These are phyloP conservation scores for Hondaea fermentalgiana DNA, from an alignment of 108 stramenopile genomes.

Conservation along the genomic window DNA sequence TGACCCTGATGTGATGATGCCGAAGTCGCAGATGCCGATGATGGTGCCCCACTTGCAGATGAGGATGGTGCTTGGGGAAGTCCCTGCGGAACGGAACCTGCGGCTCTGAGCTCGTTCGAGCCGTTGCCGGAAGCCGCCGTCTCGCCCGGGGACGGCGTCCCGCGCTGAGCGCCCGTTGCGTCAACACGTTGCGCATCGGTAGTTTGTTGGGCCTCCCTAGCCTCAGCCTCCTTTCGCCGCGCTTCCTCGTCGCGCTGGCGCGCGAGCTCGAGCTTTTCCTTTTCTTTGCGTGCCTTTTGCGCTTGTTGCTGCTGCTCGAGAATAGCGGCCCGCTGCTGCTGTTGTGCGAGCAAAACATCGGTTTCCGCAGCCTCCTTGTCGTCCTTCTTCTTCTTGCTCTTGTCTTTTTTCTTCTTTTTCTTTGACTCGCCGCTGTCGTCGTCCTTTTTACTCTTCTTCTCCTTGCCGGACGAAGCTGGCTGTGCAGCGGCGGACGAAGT, in stretches of 20 bases:
- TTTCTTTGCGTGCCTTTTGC: constrained; percentile 42
- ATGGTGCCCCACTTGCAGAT: no score
- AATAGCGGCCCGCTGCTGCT: constrained; percentile 57
- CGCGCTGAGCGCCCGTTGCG: no score
- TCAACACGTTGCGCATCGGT: constrained; percentile 41
- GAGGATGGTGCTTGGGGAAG: no score
- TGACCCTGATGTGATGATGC: no score
- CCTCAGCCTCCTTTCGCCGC: constrained; percentile 33
- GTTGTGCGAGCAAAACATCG: constrained; percentile 59
- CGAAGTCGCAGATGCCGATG: no score
- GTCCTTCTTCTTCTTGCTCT: constrained; percentile 29
- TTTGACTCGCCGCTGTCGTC: constrained; percentile 27
- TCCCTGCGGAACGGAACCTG: no score
- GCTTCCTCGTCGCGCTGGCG: constrained; percentile 47
- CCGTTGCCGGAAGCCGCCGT: no score
- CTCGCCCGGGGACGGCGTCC: no score
- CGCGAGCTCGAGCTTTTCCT: constrained; percentile 44
- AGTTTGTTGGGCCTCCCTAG: constrained; percentile 12
- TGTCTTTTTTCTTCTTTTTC: constrained; percentile 30
- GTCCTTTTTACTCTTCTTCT: not conserved
- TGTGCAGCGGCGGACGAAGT: constrained; percentile 38
- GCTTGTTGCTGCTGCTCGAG: constrained; percentile 46
- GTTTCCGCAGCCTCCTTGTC: constrained; percentile 33
- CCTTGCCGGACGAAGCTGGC: not conserved
- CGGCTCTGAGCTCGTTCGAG: no score